phyloP scores from a whole-genome alignment of 306 rosid species.

The Lathyrus aphaca region DNA sequence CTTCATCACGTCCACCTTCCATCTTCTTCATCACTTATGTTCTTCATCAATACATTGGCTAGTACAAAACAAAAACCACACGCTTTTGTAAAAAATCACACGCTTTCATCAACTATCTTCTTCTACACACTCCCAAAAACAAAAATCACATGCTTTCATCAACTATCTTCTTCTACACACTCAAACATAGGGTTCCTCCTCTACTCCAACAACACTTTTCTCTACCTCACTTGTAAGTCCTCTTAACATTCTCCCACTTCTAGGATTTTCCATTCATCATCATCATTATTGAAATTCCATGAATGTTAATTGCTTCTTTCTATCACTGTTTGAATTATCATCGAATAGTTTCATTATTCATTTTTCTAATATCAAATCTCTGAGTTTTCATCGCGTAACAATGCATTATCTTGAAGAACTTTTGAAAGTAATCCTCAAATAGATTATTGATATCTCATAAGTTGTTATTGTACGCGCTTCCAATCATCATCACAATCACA shows the following conservation, averaged over 20 bases:
- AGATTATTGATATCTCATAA: background rate
- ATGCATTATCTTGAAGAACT: background rate
- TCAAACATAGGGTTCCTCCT: slow-evolving; percentile 39
- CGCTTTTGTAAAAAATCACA: too few relatives aligned
- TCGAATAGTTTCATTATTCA: background rate
- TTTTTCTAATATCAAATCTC: background rate
- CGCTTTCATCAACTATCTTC: too few relatives aligned
- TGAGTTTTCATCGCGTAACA: too few relatives aligned
- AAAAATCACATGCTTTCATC: too few relatives aligned
- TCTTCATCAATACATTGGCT: too few relatives aligned
- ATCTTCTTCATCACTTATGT: too few relatives aligned
- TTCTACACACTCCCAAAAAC: background rate
- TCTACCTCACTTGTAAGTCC: slow-evolving; percentile 42
- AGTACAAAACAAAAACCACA: too few relatives aligned
- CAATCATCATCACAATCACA: too few relatives aligned
- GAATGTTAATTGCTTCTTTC: background rate
- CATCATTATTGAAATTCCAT: too few relatives aligned
- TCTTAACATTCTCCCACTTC: slow-evolving; percentile 17
- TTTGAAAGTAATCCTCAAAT: background rate
- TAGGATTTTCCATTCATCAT: slow-evolving; percentile 40
- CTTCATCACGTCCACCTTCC: too few relatives aligned
- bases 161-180: slow-evolving; percentile 11
- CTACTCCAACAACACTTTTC: background rate
- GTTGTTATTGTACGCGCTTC: background rate
- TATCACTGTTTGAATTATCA: background rate